A percentile compares a stretch with the other conserved stretches of the same genome.
phyloP scores from a whole-genome alignment of 148 eudicot genomes.

The Rhododendron vialii region DNA sequence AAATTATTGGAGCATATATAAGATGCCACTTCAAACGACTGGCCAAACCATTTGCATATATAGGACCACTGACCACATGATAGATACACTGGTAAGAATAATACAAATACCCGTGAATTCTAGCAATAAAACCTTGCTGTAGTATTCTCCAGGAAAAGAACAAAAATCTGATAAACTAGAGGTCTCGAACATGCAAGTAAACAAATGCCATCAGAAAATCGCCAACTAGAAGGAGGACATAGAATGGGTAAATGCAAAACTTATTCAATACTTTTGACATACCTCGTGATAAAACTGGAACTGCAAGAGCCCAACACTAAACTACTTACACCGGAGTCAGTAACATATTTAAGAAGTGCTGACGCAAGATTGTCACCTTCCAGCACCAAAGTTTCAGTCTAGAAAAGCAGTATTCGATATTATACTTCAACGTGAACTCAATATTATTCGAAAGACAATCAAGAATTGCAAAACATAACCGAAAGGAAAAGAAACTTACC shows the following conservation, averaged over 20 bases:
- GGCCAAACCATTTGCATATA: neutral
- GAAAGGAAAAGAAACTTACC: constrained; percentile 17
- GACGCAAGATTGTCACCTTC: constrained; percentile 63
- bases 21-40: neutral
- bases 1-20: neutral
- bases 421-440: neutral
- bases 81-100: neutral
- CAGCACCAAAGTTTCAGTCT: constrained; percentile 59
- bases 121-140: neutral
- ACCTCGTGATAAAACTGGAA: constrained; percentile 50
- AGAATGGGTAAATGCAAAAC: neutral
- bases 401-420: neutral
- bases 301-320: constrained; percentile 66
- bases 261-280: constrained; percentile 5
- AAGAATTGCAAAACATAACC: neutral
- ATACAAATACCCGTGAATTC: neutral
- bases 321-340: constrained; percentile 38
- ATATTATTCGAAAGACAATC: neutral
- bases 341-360: constrained; percentile 45
- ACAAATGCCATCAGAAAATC: neutral
- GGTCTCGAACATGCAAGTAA: neutral
- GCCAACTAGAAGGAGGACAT: neutral
- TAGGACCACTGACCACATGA: neutral
- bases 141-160: neutral
- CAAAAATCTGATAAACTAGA: neutral